Evolutionary conservation across 441 rosid species (phyloP).

Genomic region (Raphanus hybrid): DNA sequence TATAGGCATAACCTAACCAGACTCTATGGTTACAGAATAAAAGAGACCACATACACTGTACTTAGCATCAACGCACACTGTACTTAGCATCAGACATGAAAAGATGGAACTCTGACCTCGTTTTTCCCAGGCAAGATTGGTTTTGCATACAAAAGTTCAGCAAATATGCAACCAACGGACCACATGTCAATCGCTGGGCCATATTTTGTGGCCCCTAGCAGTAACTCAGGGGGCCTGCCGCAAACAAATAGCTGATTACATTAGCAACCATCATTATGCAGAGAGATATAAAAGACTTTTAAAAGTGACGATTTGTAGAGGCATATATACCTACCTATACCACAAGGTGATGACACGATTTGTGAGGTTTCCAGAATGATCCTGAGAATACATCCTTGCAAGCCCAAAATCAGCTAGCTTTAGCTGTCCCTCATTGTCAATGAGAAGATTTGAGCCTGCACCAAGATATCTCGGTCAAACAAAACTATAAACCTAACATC

Average conservation of each 20-base stretch:
- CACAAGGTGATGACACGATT: no score
- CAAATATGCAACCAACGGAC: slow-evolving; percentile 98
- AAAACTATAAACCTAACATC: neutral
- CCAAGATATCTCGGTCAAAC: neutral
- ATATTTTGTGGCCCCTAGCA: slow-evolving; percentile 92
- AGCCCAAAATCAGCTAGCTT: slow-evolving; percentile 99
- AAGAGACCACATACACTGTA: neutral
- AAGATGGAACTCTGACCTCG: slow-evolving; percentile 62
- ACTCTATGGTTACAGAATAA: slow-evolving; percentile 11
- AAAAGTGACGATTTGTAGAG: neutral
- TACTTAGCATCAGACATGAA: slow-evolving; percentile 1
- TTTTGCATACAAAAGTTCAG: slow-evolving; percentile 91
- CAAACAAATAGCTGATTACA: slow-evolving; percentile 17
- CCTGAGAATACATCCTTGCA: slow-evolving; percentile 80
- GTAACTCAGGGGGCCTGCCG: slow-evolving; percentile 91
- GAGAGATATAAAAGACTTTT: neutral
- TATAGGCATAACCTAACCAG: neutral
- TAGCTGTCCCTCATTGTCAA: slow-evolving; percentile 94
- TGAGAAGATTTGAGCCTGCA: slow-evolving; percentile 91
- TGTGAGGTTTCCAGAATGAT: slow-evolving; percentile 79
- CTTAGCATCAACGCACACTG: slow-evolving; percentile 13
- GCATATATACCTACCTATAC: no score
- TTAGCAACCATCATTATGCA: slow-evolving; percentile 8
- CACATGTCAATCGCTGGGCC: slow-evolving; percentile 99
- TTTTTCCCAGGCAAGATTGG: slow-evolving; percentile 92